These are phyloP conservation scores for Dentipellis sp. DNA, from an alignment of 768 basidiomycete genomes.

Conservation along the genomic window DNA sequence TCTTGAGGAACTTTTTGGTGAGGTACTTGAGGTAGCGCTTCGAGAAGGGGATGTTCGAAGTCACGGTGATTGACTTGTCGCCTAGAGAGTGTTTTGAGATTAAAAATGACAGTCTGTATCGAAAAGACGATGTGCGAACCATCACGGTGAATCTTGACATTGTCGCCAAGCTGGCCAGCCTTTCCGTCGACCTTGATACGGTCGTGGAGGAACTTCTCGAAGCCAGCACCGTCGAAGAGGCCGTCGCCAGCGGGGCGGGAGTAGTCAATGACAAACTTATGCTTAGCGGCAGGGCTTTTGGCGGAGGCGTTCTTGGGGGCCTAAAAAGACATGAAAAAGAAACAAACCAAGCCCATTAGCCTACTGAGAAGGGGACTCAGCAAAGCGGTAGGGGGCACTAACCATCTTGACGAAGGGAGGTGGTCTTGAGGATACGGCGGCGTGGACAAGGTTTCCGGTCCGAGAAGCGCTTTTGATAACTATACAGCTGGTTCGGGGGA, in stretches of 20 bases:
- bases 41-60: conserved; percentile 83
- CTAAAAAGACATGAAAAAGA: conserved; percentile 30
- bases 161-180: conserved; percentile 86
- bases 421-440: conserved; percentile 21
- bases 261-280: conserved; percentile 83
- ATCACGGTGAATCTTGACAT: conserved; percentile 78
- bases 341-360: conserved; percentile 35
- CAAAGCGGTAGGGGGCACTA: conserved; percentile 66
- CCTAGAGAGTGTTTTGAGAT: conserved; percentile 32
- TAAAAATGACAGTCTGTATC: background rate
- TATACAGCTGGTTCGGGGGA: conserved; percentile 37
- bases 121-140: conserved; percentile 33
- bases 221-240: conserved; percentile 54
- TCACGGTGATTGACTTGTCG: conserved; percentile 76
- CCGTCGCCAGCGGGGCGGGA: conserved; percentile 66
- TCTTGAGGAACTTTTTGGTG: conserved; percentile 99
- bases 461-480: conserved; percentile 17
- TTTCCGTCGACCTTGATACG: conserved; percentile 91
- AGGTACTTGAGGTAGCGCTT: conserved; percentile 98
- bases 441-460: conserved; percentile 6
- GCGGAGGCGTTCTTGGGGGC: conserved; percentile 43
- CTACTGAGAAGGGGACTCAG: conserved; percentile 92
- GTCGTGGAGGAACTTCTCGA: conserved; percentile 88
- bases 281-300: conserved; percentile 47
- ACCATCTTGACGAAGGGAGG: conserved; percentile 48